Percentiles rank a stretch among this genome's conserved stretches.
Conservation (phyloP, 2,329 filamentous ascomycete genomes). For the Aspergillus unguis region DNA sequence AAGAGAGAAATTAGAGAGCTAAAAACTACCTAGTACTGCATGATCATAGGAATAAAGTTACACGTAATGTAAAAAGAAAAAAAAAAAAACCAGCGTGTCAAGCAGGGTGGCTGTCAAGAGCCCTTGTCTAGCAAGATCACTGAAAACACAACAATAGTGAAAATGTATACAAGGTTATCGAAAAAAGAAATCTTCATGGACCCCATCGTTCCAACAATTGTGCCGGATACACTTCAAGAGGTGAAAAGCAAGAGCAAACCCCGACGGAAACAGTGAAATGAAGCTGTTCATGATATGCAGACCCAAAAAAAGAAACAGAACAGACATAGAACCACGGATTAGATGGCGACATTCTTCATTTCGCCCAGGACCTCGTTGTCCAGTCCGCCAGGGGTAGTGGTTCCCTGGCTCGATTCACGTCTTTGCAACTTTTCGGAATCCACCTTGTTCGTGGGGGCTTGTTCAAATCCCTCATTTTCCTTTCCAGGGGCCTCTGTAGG, state of each 20-base stretch:
- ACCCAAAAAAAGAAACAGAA: constrained; percentile 11
- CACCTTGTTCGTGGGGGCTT: constrained; percentile 20
- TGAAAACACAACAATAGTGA: constrained; percentile 23
- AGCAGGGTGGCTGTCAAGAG: constrained; percentile 5
- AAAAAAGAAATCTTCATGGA: constrained; percentile 23
- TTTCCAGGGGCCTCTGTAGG: constrained; percentile 37
- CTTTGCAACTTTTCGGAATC: constrained; percentile 33
- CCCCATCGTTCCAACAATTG: constrained; percentile 24
- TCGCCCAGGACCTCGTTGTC: constrained; percentile 43
- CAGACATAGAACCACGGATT: constrained; percentile 19
- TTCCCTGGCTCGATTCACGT: constrained; percentile 26
- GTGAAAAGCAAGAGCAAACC: constrained; percentile 10
- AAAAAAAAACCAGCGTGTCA: constrained; percentile 17
- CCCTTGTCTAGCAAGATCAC: constrained; percentile 17
- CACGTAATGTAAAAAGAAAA: constrained; percentile 23
- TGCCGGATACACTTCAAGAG: constrained; percentile 21
- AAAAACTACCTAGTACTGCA: constrained; percentile 26
- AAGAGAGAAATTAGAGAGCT: constrained; percentile 1
- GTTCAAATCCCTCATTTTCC: constrained; percentile 29
- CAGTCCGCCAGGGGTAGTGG: constrained; percentile 25
- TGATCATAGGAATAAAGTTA: constrained; percentile 33
- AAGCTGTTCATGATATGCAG: constrained; percentile 14
- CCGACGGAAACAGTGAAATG: constrained; percentile 6
- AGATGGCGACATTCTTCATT: constrained; percentile 49
- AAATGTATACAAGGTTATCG: constrained; percentile 33